Conservation (phyloP, 768 basidiomycete species). For the Coprinopsis sp. region DNA sequence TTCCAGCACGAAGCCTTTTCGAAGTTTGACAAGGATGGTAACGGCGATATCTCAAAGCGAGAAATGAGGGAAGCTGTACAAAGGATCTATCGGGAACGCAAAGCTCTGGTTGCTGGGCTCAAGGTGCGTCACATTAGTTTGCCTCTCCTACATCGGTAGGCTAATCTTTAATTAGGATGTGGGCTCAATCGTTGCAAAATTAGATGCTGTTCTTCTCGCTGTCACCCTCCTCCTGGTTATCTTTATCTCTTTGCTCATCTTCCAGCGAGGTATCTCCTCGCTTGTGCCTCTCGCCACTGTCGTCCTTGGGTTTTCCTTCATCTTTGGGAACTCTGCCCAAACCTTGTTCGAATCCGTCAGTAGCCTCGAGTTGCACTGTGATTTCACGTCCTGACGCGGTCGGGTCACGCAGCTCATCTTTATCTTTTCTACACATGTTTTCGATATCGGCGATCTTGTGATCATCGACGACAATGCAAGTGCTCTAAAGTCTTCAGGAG, state of each 20-base stretch:
- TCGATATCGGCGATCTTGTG: slow-evolving; percentile 77
- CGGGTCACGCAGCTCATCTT: slow-evolving; percentile 57
- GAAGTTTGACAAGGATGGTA: slow-evolving; percentile 77
- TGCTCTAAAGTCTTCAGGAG: slow-evolving; percentile 3
- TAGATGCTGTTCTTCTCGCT: slow-evolving; percentile 68
- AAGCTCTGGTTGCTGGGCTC: slow-evolving; percentile 61
- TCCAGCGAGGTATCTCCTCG: slow-evolving; percentile 60
- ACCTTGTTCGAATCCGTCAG: slow-evolving; percentile 72
- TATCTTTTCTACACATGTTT: slow-evolving; percentile 84
- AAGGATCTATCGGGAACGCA: slow-evolving; percentile 74
- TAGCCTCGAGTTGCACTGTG: slow-evolving; percentile 3
- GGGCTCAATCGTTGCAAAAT: slow-evolving; percentile 66
- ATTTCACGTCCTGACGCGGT: slow-evolving; percentile 1
- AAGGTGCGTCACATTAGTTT: slow-evolving; percentile 42
- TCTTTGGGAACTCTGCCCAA: slow-evolving; percentile 79
- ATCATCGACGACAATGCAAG: slow-evolving; percentile 71
- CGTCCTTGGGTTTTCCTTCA: slow-evolving; percentile 79
- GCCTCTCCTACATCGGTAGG: slow-evolving; percentile 3
- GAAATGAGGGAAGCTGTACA: slow-evolving; percentile 85
- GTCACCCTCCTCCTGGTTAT: slow-evolving; percentile 53
- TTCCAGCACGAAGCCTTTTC: slow-evolving; percentile 60
- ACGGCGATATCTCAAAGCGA: slow-evolving; percentile 70
- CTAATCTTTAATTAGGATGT: slow-evolving; percentile 46
- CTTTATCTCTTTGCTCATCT: slow-evolving; percentile 72
- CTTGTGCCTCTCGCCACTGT: slow-evolving; percentile 77